These are phyloP conservation scores for Hymenochaete sp. DNA, from an alignment of 1,284 basidiomycete species.

Conservation along the genomic window DNA sequence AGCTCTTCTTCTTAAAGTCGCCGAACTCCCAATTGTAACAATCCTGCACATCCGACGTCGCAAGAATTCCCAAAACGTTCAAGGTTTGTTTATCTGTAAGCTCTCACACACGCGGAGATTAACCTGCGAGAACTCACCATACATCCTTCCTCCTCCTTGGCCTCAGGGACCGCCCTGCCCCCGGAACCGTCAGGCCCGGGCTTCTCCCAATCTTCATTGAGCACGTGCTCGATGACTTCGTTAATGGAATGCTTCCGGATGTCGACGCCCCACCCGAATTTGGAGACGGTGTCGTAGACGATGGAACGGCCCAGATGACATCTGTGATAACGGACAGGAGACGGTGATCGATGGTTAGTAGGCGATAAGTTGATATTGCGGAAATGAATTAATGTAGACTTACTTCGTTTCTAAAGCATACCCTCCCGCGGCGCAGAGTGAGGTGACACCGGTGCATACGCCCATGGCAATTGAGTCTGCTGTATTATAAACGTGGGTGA, in stretches of 20 bases:
- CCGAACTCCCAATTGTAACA: slow-evolving; percentile 65
- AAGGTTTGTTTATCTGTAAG: not conserved
- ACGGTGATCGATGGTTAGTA: not conserved
- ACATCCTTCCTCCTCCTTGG: slow-evolving; percentile 32
- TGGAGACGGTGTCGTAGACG: slow-evolving; percentile 81
- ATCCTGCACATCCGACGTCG: slow-evolving; percentile 35
- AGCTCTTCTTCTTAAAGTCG: slow-evolving; percentile 30
- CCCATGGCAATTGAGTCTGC: slow-evolving; percentile 66
- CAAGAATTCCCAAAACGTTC: not conserved
- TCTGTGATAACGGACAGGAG: slow-evolving; percentile 24
- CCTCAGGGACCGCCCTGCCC: slow-evolving; percentile 27
- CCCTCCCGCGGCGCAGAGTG: slow-evolving; percentile 49
- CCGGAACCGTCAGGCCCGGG: slow-evolving; percentile 25
- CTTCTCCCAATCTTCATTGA: slow-evolving; percentile 61
- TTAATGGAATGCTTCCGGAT: slow-evolving; percentile 74
- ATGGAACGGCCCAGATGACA: slow-evolving; percentile 82
- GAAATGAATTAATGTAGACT: slow-evolving; percentile 26
- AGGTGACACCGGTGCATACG: slow-evolving; percentile 49
- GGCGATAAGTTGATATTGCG: not conserved
- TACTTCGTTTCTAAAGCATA: slow-evolving; percentile 55
- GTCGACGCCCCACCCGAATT: slow-evolving; percentile 75
- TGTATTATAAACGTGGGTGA: slow-evolving; percentile 67
- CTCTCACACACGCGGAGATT: not conserved
- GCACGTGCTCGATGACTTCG: slow-evolving; percentile 63
- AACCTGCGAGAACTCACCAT: slow-evolving; percentile 32